Evolutionary conservation across 2,329 filamentous ascomycete species (phyloP), one percentile per base, ranked within the genome.

Genomic region (Verticillium nonalfalfae): DNA sequence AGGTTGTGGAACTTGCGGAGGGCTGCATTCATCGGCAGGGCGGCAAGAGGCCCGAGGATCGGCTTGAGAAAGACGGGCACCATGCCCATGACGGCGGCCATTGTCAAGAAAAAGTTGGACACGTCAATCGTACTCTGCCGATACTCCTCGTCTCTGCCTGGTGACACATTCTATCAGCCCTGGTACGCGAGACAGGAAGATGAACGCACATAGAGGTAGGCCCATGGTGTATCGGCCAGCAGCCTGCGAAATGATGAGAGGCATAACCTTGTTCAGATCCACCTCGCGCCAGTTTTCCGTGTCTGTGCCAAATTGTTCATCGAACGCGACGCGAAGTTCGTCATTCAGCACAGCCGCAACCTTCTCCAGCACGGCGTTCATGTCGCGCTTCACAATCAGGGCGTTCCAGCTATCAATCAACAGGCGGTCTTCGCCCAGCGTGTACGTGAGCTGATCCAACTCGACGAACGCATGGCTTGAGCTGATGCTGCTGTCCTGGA

Each of bases 401-500:
- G 71, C 73, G 39, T 74, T 74, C 72, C 76, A 75, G 0, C 70
- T 64, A 59, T 79, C 76, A 3, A 57, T 40, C 11, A 73, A 68
- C 13, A 74, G 71, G 34, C 70, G 68, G 0, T 64, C 62, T 56
- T 77, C 68, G 0, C 79, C 78, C 1, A 78, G 66, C 2, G 71
- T 74, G 63, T 76, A 75, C 14, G 67, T 63, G 0, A 72, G 66
- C 59, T 77, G 74, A 5, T 78, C 72, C 2, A 75, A 62, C 26
- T 80, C 75, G 1, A 69, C 69, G 55, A 78, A 75, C 1, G 78
- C 76, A 10, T 74, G 65, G 4, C 40, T 57, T 2, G 72, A 65
- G 40, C 71, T 72, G 15, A 79, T 69, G 0, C 73, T 66, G 6
- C 66, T 64, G 1, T 80, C 77, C 0, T 75, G 76, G 58, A 79